These are phyloP conservation scores for Acrodontium crateriforme DNA, from an alignment of 2,329 filamentous ascomycete species.

Conservation along the genomic window DNA sequence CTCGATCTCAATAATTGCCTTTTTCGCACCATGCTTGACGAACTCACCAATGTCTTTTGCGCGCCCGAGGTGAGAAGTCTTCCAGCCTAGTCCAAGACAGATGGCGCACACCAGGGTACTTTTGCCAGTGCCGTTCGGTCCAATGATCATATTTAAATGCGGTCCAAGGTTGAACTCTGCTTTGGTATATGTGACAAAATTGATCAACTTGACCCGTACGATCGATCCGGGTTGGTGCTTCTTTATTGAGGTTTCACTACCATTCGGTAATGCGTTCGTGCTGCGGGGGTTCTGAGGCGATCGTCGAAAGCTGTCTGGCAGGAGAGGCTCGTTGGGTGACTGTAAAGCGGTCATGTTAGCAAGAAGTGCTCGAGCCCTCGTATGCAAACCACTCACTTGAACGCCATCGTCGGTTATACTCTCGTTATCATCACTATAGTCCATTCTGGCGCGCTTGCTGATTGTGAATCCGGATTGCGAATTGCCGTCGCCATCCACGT, in stretches of 20 bases:
- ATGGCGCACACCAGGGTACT: slow-evolving; percentile 96
- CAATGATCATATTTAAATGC: slow-evolving; percentile 95
- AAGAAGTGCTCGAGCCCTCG: neutral
- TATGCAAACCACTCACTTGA: too few species aligned
- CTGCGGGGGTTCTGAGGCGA: slow-evolving; percentile 13
- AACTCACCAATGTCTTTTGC: slow-evolving; percentile 78
- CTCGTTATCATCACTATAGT: slow-evolving; percentile 7
- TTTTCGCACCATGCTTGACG: slow-evolving; percentile 73
- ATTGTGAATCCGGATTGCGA: neutral
- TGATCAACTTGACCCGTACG: slow-evolving; percentile 66
- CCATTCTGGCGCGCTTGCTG: neutral
- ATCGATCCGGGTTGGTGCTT: slow-evolving; percentile 63
- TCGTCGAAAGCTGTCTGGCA: slow-evolving; percentile 22
- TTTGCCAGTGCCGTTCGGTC: slow-evolving; percentile 96
- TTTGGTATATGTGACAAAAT: slow-evolving; percentile 91
- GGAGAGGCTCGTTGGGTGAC: slow-evolving; percentile 11
- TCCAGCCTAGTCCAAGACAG: slow-evolving; percentile 79
- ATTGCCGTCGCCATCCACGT: slow-evolving; percentile 1
- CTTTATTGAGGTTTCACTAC: neutral
- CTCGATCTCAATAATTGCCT: slow-evolving; percentile 81
- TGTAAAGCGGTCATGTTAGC: slow-evolving; percentile 1
- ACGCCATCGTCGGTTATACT: too few species aligned
- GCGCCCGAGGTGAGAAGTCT: slow-evolving; percentile 67
- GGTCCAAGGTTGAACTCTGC: slow-evolving; percentile 87
- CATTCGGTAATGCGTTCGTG: slow-evolving; percentile 2